A percentile compares a stretch with the other conserved stretches of the same genome.
Evolutionary conservation across 2,329 filamentous ascomycete species (phyloP).

Genomic region (Aspergillus terreus): DNA sequence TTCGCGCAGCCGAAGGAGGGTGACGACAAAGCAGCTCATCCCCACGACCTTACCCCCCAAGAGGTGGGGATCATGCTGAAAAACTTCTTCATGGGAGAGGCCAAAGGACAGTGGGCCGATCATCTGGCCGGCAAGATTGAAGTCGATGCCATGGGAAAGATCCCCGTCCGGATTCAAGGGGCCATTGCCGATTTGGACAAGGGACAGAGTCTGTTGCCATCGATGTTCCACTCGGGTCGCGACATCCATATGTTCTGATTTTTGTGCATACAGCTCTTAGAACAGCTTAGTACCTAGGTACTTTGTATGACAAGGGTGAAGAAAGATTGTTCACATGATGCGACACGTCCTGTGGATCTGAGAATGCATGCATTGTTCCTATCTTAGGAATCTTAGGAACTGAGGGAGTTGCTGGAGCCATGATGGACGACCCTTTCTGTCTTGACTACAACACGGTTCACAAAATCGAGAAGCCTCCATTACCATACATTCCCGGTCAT

Average conservation of each 20-base stretch:
- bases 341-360: too few relatives aligned
- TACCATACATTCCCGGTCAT: too few relatives aligned
- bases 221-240: constrained; percentile 8
- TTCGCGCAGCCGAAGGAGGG: not conserved
- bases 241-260: constrained; percentile 8
- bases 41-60: not conserved
- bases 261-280: too few relatives aligned
- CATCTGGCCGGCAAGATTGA: not conserved
- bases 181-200: constrained; percentile 4
- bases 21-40: not conserved
- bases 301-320: too few relatives aligned
- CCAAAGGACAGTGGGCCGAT: not conserved
- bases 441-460: too few relatives aligned
- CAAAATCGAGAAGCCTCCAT: too few relatives aligned
- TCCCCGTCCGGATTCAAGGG: constrained; percentile 4
- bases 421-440: too few relatives aligned
- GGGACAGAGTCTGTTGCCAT: not conserved
- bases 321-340: too few relatives aligned
- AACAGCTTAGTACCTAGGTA: too few relatives aligned
- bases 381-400: too few relatives aligned
- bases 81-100: not conserved
- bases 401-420: too few relatives aligned
- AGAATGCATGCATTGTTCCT: too few relatives aligned
- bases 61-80: not conserved
- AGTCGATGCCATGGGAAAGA: not conserved